Conservation (phyloP, 768 basidiomycete species). For the Leccinum rimulosum region DNA sequence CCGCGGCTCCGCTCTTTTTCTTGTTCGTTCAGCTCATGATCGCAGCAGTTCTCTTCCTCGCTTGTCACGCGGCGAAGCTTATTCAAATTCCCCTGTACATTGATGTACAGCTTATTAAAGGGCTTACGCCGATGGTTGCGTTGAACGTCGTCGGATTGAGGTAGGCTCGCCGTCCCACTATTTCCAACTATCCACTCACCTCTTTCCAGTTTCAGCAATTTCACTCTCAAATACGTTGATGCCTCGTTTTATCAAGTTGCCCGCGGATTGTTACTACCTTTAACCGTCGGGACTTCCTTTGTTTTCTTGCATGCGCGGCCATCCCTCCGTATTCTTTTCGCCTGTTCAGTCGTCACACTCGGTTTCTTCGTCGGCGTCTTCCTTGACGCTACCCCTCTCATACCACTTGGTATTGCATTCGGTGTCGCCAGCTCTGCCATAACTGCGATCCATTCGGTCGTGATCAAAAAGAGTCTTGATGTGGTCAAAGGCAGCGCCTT, state of each 20-base stretch:
- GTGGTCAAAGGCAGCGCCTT: conserved; percentile 84
- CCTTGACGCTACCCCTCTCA: conserved; percentile 64
- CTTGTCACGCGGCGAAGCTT: conserved; percentile 59
- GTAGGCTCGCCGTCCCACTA: conserved; percentile 39
- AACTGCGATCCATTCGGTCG: conserved; percentile 87
- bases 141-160: conserved; percentile 84
- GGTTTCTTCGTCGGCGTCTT: conserved; percentile 93
- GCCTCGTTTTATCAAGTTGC: conserved; percentile 96
- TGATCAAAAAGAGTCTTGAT: conserved; percentile 84
- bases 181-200: not conserved
- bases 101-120: conserved; percentile 63
- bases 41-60: conserved; percentile 71
- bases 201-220: conserved; percentile 75
- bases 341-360: conserved; percentile 78
- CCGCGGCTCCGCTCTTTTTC: conserved; percentile 81
- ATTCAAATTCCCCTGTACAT: conserved; percentile 67
- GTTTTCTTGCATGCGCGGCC: conserved; percentile 74
- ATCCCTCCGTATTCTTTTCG: conserved; percentile 66
- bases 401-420: conserved; percentile 66
- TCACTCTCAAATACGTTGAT: conserved; percentile 89
- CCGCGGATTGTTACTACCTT: conserved; percentile 88
- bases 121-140: conserved; percentile 69
- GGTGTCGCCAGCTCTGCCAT: conserved; percentile 85
- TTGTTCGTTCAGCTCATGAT: conserved; percentile 77
- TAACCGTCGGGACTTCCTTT: conserved; percentile 88